Evolutionary conservation across 768 basidiomycete genomes (phyloP), one percentile per base, ranked within the genome.

Genomic region (Leccinellum rugosiceps): DNA sequence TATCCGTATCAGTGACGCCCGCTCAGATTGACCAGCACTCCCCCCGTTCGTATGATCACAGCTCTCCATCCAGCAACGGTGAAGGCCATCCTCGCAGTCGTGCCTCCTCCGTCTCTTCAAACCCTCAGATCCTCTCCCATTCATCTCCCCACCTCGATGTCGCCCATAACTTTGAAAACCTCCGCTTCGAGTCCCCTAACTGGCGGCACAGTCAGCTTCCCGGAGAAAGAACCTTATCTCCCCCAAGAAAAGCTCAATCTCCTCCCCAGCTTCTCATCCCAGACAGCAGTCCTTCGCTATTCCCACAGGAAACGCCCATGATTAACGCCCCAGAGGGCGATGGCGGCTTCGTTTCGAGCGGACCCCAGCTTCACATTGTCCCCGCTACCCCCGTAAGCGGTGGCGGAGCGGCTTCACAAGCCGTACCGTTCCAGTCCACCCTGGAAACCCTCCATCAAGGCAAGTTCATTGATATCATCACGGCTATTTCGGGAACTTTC

Each of bases 371-470:
- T 58, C 83, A 90, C 66, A 86, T 93, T 59, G 89, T 92, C 7
- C 91, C 91, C 43, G 88, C 90, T 21, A 93, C 91, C 3, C 91
- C 91, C 8, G 78, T 93, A 55, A 82, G 81, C 58, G 86, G 84
- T 45, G 85, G 83, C 21, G 84, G 75, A 34, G 78, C 75, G 26
- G 74, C 74, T 35, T 72, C 74, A 10, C 77, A 79, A 57, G 68
- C 75, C 38, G 78, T 75, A 35, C 78, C 81, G 41, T 87, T 85
- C 76, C 80, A 81, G 62, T 74, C 76, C 34, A 75, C 77, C 49
- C 69, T 81, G 62, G 70, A 78, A 58, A 77, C 78, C 17, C 74
- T 86, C 50, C 76, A 78, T 61, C 81, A 82, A 75, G 80, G 83
- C 83, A 58, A 70, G 81, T 79, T 57, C 46, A 53, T 63, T 74